Conservation (phyloP, 176 grass and related monocot species). For the Raddia distichophylla region DNA sequence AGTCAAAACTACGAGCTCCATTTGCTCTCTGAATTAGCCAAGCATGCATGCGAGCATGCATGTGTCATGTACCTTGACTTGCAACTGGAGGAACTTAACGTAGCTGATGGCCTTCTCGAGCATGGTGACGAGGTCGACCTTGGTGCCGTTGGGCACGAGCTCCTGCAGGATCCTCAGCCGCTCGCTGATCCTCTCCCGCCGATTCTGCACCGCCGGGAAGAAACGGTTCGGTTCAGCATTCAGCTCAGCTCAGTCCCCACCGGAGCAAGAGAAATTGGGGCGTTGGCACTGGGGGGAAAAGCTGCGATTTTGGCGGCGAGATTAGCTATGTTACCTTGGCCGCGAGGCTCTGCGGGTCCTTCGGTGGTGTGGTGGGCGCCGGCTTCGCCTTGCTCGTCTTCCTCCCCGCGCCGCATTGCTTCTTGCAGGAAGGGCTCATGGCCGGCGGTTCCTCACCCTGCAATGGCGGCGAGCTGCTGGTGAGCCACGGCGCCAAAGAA, state of each 20-base stretch:
- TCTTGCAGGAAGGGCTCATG: constrained; percentile 52
- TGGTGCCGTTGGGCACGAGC: constrained; percentile 89
- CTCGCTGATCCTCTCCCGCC: constrained; percentile 87
- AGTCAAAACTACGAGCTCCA: background rate
- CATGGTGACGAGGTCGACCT: constrained; percentile 93
- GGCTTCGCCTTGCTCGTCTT: constrained; percentile 61
- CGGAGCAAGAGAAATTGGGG: background rate
- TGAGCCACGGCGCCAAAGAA: background rate
- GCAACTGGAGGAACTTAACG: constrained; percentile 94
- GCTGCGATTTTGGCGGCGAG: background rate
- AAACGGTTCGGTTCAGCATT: background rate
- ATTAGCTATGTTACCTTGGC: constrained; percentile 45
- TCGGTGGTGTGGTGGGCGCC: constrained; percentile 11
- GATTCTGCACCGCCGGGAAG: constrained; percentile 49
- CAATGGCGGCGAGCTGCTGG: background rate
- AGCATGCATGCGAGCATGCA: background rate
- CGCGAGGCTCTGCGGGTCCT: constrained; percentile 52
- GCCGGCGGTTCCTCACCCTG: constrained; percentile 42
- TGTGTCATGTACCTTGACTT: constrained; percentile 69
- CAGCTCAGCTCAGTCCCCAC: background rate
- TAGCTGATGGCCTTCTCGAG: constrained; percentile 93
- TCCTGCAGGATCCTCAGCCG: constrained; percentile 81
- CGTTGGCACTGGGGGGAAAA: background rate
- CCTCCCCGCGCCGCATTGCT: constrained; percentile 57
- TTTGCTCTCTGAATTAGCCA: background rate